Percentiles rank a stretch among this genome's conserved stretches.
Evolutionary conservation across 148 eudicot species (phyloP).

Genomic region (Beta vulgaris): DNA sequence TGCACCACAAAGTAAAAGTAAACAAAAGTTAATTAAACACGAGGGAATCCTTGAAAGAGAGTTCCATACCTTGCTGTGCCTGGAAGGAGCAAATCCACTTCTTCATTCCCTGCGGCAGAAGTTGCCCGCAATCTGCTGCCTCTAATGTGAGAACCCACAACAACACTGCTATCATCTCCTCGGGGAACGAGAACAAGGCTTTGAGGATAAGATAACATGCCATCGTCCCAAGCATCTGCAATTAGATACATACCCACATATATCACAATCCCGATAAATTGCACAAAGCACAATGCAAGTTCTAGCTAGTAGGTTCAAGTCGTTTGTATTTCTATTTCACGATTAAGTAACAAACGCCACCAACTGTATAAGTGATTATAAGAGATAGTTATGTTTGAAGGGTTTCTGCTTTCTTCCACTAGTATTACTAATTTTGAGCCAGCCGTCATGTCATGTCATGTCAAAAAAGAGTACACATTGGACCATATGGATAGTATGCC

Average conservation of each 20-base stretch:
- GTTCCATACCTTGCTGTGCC: slow-evolving; percentile 83
- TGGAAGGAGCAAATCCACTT: slow-evolving; percentile 99
- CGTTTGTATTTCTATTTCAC: background rate
- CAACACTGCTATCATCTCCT: slow-evolving; percentile 68
- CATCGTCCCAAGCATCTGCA: slow-evolving; percentile 77
- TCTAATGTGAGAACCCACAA: slow-evolving; percentile 84
- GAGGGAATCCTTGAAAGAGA: background rate
- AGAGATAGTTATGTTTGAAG: background rate
- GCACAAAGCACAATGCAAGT: background rate
- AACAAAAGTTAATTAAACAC: background rate
- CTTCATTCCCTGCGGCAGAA: slow-evolving; percentile 82
- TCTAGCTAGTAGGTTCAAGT: background rate
- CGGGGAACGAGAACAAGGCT: slow-evolving; percentile 95
- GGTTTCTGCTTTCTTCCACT: background rate
- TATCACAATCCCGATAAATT: background rate
- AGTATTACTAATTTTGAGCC: background rate
- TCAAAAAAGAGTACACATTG: background rate
- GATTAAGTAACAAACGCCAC: background rate
- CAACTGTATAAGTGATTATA: background rate
- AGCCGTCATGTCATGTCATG: background rate
- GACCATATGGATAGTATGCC: too few relatives aligned
- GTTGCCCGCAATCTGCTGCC: slow-evolving; percentile 81
- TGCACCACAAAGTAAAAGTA: too few relatives aligned
- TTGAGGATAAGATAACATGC: slow-evolving; percentile 61
- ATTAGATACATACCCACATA: background rate